These are phyloP conservation scores for Calycina herbarum DNA, from an alignment of 2,329 filamentous ascomycete species.

Conservation along the genomic window DNA sequence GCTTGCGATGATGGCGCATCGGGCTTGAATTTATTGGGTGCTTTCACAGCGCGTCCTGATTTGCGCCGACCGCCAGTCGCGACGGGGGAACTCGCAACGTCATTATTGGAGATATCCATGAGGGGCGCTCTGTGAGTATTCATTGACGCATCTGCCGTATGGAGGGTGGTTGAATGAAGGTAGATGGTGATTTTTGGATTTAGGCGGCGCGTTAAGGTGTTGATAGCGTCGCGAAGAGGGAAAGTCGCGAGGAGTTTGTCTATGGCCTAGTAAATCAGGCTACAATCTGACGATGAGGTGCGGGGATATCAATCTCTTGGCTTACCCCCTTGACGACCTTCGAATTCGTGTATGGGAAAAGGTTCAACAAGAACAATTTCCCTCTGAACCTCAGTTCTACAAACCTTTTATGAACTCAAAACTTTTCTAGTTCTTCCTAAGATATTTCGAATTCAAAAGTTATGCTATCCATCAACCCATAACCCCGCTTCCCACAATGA, in stretches of 20 bases:
- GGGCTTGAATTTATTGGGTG: slow-evolving; percentile 59
- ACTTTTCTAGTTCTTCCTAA: background rate
- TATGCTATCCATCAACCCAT: background rate
- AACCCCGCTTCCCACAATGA: slow-evolving; percentile 22
- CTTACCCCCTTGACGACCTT: background rate
- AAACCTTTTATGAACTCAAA: background rate
- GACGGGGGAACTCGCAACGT: slow-evolving; percentile 53
- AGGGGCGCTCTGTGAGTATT: slow-evolving; percentile 46
- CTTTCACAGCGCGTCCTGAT: slow-evolving; percentile 66
- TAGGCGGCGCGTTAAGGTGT: slow-evolving; percentile 23
- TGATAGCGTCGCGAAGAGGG: slow-evolving; percentile 17
- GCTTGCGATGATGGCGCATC: slow-evolving; percentile 43
- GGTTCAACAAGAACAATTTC: background rate
- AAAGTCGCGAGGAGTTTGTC: slow-evolving; percentile 5
- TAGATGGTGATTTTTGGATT: slow-evolving; percentile 4
- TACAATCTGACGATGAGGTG: background rate
- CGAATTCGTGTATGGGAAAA: background rate
- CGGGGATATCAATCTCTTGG: slow-evolving; percentile 1
- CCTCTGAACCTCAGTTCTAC: background rate
- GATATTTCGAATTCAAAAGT: background rate
- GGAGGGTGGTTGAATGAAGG: slow-evolving; percentile 8
- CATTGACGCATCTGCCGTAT: slow-evolving; percentile 39
- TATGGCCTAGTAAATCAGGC: background rate
- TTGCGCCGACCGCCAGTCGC: slow-evolving; percentile 57
- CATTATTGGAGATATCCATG: slow-evolving; percentile 53